These are phyloP conservation scores for Sclerotinia minor DNA, from an alignment of 2,329 filamentous ascomycete species.

Conservation along the genomic window DNA sequence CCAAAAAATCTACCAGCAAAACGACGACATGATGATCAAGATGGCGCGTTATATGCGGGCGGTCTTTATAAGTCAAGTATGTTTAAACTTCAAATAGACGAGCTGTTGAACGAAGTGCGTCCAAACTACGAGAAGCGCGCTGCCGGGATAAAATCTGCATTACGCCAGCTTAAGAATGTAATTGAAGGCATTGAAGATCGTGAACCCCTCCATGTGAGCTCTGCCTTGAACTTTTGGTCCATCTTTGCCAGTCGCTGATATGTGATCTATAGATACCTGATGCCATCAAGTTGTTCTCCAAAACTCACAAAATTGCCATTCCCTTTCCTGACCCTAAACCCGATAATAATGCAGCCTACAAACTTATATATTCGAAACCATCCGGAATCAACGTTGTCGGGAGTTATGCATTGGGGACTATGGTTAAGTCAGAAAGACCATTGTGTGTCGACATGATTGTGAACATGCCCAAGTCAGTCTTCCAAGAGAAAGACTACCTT, in stretches of 20 bases:
- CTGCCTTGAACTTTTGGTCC: neutral
- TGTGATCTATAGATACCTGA: slow-evolving; percentile 59
- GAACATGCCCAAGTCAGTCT: slow-evolving; percentile 75
- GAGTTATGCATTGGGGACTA: slow-evolving; percentile 77
- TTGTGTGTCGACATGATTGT: slow-evolving; percentile 79
- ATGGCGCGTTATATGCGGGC: slow-evolving; percentile 45
- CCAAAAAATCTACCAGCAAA: slow-evolving; percentile 27
- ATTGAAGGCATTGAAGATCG: slow-evolving; percentile 58
- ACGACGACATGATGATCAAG: slow-evolving; percentile 33
- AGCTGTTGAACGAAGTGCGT: slow-evolving; percentile 58
- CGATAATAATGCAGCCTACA: slow-evolving; percentile 74
- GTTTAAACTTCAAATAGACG: slow-evolving; percentile 67
- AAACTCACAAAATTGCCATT: slow-evolving; percentile 66
- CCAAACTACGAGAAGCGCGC: slow-evolving; percentile 59
- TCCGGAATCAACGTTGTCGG: slow-evolving; percentile 82
- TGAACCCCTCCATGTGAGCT: slow-evolving; percentile 47
- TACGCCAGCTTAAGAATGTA: slow-evolving; percentile 55
- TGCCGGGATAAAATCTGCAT: slow-evolving; percentile 51
- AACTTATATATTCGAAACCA: slow-evolving; percentile 75
- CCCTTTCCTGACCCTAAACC: slow-evolving; percentile 85
- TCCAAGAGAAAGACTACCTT: slow-evolving; percentile 93
- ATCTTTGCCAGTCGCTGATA: slow-evolving; percentile 20
- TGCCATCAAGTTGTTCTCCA: slow-evolving; percentile 66
- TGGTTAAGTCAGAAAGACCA: slow-evolving; percentile 60
- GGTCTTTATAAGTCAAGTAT: slow-evolving; percentile 62